A percentile compares a stretch with the other conserved stretches of the same genome.
Evolutionary conservation across 805 yeast genomes (phyloP).

Genomic region (Yarrowia hollandica): DNA sequence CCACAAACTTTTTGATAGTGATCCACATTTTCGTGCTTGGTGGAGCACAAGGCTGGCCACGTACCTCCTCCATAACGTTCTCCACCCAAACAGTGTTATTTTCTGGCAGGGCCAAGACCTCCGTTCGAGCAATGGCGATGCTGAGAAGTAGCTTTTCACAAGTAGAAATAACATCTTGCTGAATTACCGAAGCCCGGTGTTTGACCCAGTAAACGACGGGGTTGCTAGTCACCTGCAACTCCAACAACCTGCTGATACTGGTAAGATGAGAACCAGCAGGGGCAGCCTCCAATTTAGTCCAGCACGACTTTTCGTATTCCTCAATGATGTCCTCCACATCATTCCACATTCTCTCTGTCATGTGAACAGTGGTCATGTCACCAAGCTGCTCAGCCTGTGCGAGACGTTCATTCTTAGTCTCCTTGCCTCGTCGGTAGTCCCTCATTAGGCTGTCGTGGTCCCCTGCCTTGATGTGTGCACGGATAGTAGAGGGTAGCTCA

Average conservation of each 20-base stretch:
- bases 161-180: constrained; percentile 39
- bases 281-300: constrained; percentile 21
- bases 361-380: constrained; percentile 33
- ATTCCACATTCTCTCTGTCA: constrained; percentile 56
- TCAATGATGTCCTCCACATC: constrained; percentile 57
- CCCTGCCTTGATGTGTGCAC: constrained; percentile 46
- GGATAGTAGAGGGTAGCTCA: constrained; percentile 56
- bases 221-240: constrained; percentile 61
- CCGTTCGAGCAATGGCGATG: constrained; percentile 34
- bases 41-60: constrained; percentile 12
- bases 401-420: constrained; percentile 31
- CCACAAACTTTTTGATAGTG: constrained; percentile 46
- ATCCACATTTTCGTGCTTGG: constrained; percentile 52
- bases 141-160: constrained; percentile 43
- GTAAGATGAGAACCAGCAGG: constrained; percentile 6
- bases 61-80: constrained; percentile 31
- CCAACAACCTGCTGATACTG: constrained; percentile 54
- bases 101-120: constrained; percentile 35
- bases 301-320: constrained; percentile 49
- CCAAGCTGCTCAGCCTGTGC: background rate
- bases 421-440: constrained; percentile 56
- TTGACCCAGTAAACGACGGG: constrained; percentile 66
- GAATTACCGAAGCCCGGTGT: constrained; percentile 45
- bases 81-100: constrained; percentile 38
- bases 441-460: constrained; percentile 60